phyloP scores from a whole-genome alignment of 192 early-diverging fungal species.

The Dimargaris cristalligena region DNA sequence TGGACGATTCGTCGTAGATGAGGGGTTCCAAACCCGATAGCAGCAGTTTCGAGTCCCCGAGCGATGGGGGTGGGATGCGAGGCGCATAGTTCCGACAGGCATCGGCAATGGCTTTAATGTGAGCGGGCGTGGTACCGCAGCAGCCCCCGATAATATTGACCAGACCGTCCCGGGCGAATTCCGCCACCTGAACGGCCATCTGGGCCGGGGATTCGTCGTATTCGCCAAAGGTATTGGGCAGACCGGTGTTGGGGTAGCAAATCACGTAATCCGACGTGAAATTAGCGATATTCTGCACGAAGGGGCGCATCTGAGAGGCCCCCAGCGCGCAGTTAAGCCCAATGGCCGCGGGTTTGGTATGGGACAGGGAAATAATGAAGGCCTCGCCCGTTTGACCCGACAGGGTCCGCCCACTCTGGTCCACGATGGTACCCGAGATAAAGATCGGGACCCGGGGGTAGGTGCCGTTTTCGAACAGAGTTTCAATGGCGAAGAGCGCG shows the following conservation, averaged over 20 bases:
- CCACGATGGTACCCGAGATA: slow-evolving; percentile 89
- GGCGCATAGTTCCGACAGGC: slow-evolving; percentile 57
- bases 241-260: slow-evolving; percentile 93
- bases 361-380: slow-evolving; percentile 70
- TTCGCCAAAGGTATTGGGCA: slow-evolving; percentile 94
- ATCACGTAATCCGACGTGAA: slow-evolving; percentile 68
- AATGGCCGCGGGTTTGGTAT: slow-evolving; percentile 70
- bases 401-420: slow-evolving; percentile 87
- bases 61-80: slow-evolving; percentile 53
- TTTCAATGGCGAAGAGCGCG: slow-evolving; percentile 80
- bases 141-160: slow-evolving; percentile 94
- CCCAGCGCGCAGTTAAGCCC: slow-evolving; percentile 81
- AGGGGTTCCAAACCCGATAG: slow-evolving; percentile 79
- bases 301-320: slow-evolving; percentile 89
- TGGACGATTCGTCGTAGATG: slow-evolving; percentile 58
- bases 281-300: slow-evolving; percentile 76
- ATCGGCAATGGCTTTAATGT: slow-evolving; percentile 75
- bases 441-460: slow-evolving; percentile 56
- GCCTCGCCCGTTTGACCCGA: slow-evolving; percentile 96
- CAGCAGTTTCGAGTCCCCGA: slow-evolving; percentile 49
- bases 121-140: slow-evolving; percentile 90
- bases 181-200: slow-evolving; percentile 73
- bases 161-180: slow-evolving; percentile 83
- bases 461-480: slow-evolving; percentile 58
- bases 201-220: slow-evolving; percentile 78